Evolutionary conservation across 169 alveolate species (phyloP), one percentile per base, ranked within the genome.

Genomic region (Eimeria zaria): DNA sequence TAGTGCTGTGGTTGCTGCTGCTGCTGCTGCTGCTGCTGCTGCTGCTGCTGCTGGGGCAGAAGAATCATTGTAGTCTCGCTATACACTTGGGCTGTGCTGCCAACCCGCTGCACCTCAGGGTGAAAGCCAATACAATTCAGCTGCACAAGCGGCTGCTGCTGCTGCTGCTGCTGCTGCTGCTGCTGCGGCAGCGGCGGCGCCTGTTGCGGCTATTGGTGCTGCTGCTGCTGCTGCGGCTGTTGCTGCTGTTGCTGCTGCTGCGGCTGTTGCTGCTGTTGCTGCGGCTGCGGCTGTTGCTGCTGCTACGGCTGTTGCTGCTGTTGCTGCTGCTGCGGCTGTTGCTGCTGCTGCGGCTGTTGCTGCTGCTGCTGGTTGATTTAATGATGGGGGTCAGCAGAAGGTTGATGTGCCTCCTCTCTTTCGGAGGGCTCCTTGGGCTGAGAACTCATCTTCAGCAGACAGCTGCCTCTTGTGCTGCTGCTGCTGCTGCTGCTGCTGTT

Each of bases 381-480:
- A 22, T 41, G 41, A 2, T 22, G 89, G 55, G 64, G 60, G 55
- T 12, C 2, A 39, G 6, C 39, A 48, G 64, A 27, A 9, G 30
- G 64, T 20, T 39, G 39, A 20, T 6, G 64, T 2, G 24, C 89
- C 64, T 78, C 89, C 89, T 36, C 62, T 78, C 46, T 78, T 48
- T 78, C 89, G 89, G 89, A 48, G 89, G 89, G 64, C 62, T 78
- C 89, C 12, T 46, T 46, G 55, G 64, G 62, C 67, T 78, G 89
- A 27, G 27, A 30, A 78, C 58, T 27, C 89, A 78, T 78, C 62
- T 22, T 78, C 16, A 41, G 89, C 64, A 16, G 27, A 39, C 89
- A 78, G 89, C 39, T 14, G 83, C 83, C 53, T 53, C 36, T 71
- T 12, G 33, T 71, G 83, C 55, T 71, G 83, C 51, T 71, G 83